phyloP scores from a whole-genome alignment of 1,139 yeast species.

The Maudiozyma humilis region DNA sequence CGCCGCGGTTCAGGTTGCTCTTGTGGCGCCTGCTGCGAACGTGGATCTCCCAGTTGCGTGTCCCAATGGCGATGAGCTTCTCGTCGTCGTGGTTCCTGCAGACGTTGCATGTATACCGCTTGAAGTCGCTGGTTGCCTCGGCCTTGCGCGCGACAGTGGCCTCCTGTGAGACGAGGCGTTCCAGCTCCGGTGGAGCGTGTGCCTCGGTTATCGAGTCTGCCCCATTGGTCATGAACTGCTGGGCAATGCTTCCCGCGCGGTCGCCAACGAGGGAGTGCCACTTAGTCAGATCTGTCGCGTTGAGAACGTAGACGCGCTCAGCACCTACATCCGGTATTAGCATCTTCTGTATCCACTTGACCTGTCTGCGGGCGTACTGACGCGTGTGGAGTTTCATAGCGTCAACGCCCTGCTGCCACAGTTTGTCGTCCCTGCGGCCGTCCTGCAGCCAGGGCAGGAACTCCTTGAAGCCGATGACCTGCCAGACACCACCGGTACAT shows the following conservation, averaged over 20 bases:
- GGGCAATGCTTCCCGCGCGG: constrained; percentile 48
- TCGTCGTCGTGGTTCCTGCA: constrained; percentile 55
- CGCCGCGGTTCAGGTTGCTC: constrained; percentile 35
- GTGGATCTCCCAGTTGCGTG: constrained; percentile 63
- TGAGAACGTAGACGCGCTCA: constrained; percentile 57
- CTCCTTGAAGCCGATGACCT: constrained; percentile 92
- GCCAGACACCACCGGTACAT: constrained; percentile 71
- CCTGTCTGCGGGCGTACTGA: constrained; percentile 79
- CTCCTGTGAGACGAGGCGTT: constrained; percentile 30
- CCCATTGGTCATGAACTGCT: constrained; percentile 34
- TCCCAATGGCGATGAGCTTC: constrained; percentile 63
- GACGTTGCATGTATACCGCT: constrained; percentile 55
- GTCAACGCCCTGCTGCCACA: constrained; percentile 46
- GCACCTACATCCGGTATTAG: constrained; percentile 56
- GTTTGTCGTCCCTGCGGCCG: constrained; percentile 12
- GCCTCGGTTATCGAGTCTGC: constrained; percentile 12
- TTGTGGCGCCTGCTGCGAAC: constrained; percentile 57
- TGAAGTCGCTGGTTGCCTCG: constrained; percentile 44
- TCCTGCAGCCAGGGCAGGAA: constrained; percentile 66
- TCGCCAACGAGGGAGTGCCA: constrained; percentile 55
- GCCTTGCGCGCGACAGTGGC: constrained; percentile 17
- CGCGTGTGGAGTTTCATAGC: constrained; percentile 79
- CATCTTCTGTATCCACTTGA: constrained; percentile 83
- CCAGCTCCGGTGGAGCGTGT: constrained; percentile 42
- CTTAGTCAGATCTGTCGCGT: constrained; percentile 59